Base-by-base conservation (phyloP, 108 stramenopile species). In the Nannochloropsis gaditana region DNA sequence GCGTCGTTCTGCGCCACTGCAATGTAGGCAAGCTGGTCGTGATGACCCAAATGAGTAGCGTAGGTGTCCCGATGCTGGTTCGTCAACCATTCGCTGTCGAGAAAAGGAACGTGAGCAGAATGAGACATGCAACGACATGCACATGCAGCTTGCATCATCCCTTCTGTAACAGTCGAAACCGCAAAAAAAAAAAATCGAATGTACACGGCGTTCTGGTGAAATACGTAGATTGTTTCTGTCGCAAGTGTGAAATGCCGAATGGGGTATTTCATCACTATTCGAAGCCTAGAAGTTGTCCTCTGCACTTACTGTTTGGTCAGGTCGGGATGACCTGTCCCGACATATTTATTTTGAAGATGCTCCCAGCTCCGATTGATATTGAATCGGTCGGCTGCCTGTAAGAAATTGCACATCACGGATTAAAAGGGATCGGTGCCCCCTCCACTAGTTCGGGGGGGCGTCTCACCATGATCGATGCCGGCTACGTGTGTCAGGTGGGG, bases 21-120 rank as follows among this genome's bases (percentile, higher is more conserved):
- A 83, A 95, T 94, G 90, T 96, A 99, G 10, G 91, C 90, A 45
- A 99, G 84, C 91, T 97, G 94, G 92, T 99, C 99, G 90, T 93
- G 92, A 86, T 98, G 97, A 9, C 97, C 97, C 5, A 99, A 85
- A 84, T 96, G 94, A 79, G 93, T 93, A 9, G 98, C 97, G 21
- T 96, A 91, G 9, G 97, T 96, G 92, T 99, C 99, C 42, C 99
- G 95, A 89, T 99, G 98, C 93, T 96, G 95, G 90, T 99, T 99
- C 9, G 94, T 93, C 19, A 94, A 90, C 95, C 95, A 99, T 89
- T 99, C 98, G 80, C 90, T 90, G 87, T n/a, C 11, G 45, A 44
- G 41, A 9, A 17, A 9, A n/a, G 31, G n/a, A 43, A 85, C 9
- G 3, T 9, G 80, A 31, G 17, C 11, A 41, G 59, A 73, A 4